These are phyloP conservation scores for Cucurbita pepo DNA, from an alignment of 306 rosid genomes.

Conservation along the genomic window DNA sequence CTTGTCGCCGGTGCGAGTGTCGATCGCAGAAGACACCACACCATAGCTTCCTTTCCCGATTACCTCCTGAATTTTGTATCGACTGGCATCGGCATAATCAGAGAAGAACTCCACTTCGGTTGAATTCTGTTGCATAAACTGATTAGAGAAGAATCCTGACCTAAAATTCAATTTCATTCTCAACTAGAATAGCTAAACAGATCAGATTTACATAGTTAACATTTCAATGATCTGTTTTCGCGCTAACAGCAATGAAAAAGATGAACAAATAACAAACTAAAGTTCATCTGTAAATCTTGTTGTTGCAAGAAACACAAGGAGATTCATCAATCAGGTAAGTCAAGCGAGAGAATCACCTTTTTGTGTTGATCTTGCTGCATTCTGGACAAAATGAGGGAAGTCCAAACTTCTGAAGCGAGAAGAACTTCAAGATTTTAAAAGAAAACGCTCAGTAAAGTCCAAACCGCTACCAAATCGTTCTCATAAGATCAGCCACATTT, in stretches of 20 bases:
- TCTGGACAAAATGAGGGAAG: conserved; percentile 17
- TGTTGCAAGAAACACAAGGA: background rate
- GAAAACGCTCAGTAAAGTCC: conserved; percentile 17
- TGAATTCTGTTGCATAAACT: conserved; percentile 39
- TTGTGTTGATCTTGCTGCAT: conserved; percentile 75
- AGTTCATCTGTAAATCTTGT: background rate
- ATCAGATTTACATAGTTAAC: background rate
- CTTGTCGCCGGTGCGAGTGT: conserved; percentile 69
- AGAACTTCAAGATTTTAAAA: background rate
- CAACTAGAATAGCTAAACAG: background rate
- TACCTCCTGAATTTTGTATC: conserved; percentile 86
- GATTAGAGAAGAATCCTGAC: conserved; percentile 6
- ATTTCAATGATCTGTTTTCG: background rate
- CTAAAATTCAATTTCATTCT: background rate
- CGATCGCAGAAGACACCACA: conserved; percentile 87
- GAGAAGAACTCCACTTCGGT: conserved; percentile 82
- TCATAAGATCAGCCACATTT: conserved; percentile 56
- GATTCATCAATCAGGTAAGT: background rate
- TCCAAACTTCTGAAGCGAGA: conserved; percentile 2
- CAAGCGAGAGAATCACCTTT: conserved; percentile 35
- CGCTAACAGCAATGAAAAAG: background rate
- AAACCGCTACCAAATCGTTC: conserved; percentile 9
- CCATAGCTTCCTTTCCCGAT: conserved; percentile 96
- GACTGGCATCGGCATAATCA: conserved; percentile 73
- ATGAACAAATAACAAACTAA: background rate